phyloP scores from a whole-genome alignment of 176 grass and related monocot genomes.

The Luzula sylvatica region DNA sequence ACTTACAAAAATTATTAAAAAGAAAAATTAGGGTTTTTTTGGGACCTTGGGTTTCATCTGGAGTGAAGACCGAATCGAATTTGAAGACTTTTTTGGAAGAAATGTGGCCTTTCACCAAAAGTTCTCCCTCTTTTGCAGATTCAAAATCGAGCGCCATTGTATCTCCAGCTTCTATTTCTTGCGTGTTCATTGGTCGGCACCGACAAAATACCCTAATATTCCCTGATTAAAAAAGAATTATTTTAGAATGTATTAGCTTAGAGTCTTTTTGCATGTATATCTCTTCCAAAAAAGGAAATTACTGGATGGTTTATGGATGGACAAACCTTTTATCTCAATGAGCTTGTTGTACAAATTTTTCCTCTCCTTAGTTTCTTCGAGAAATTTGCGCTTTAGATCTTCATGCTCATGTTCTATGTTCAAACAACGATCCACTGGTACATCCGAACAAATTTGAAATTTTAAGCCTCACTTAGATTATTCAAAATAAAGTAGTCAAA shows the following conservation, averaged over 20 bases:
- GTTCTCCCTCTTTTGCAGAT: slow-evolving; percentile 75
- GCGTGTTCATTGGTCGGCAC: slow-evolving; percentile 71
- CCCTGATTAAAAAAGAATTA: slow-evolving; percentile 38
- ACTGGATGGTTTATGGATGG: not conserved
- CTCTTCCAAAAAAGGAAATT: not conserved
- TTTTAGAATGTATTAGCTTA: not conserved
- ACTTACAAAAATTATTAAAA: not conserved
- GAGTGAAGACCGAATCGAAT: slow-evolving; percentile 76
- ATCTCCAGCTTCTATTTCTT: slow-evolving; percentile 64
- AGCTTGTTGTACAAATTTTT: slow-evolving; percentile 87
- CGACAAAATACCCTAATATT: slow-evolving; percentile 95
- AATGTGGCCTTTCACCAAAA: slow-evolving; percentile 76
- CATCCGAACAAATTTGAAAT: slow-evolving; percentile 10
- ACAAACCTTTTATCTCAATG: slow-evolving; percentile 71
- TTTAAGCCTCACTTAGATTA: not conserved
- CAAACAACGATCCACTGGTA: slow-evolving; percentile 46
- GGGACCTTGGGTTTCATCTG: slow-evolving; percentile 86
- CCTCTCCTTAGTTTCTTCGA: slow-evolving; percentile 58
- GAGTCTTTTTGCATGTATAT: not conserved
- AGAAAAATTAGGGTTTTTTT: not conserved
- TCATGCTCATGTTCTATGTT: slow-evolving; percentile 53
- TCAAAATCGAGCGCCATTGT: slow-evolving; percentile 61
- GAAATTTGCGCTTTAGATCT: slow-evolving; percentile 63
- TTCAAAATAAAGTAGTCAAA: slow-evolving; percentile 3
- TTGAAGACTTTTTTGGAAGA: slow-evolving; percentile 79